These are phyloP conservation scores for Plenodomus biglobosus DNA, from an alignment of 2,329 filamentous ascomycete species.

Conservation along the genomic window DNA sequence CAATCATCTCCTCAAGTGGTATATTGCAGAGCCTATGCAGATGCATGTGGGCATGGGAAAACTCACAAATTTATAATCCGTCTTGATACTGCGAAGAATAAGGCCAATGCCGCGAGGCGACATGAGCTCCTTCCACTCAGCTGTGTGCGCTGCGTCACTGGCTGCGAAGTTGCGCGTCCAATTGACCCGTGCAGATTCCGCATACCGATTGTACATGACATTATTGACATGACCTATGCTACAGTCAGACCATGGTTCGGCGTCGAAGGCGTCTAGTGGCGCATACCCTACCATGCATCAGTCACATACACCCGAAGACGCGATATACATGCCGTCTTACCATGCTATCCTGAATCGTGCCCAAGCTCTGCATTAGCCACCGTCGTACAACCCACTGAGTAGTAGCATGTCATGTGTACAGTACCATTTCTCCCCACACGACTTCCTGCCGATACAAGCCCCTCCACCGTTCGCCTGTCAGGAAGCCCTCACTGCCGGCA, in stretches of 20 bases:
- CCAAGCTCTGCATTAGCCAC: constrained; percentile 30
- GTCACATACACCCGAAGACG: constrained; percentile 1
- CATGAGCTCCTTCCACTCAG: constrained; percentile 70
- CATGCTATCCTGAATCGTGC: constrained; percentile 53
- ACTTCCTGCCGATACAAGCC: constrained; percentile 68
- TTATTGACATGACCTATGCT: constrained; percentile 78
- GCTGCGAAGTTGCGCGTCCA: constrained; percentile 72
- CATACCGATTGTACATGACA: constrained; percentile 78
- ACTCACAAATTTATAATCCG: constrained; percentile 85
- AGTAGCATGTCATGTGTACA: constrained; percentile 28
- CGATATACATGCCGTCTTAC: constrained; percentile 44
- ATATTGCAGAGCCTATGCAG: background rate
- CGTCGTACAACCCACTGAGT: background rate
- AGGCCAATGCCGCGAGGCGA: constrained; percentile 67
- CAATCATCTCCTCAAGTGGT: too few species aligned
- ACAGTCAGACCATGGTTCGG: constrained; percentile 5
- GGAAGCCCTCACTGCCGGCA: constrained; percentile 73
- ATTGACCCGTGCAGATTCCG: constrained; percentile 77
- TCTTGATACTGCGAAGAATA: constrained; percentile 76
- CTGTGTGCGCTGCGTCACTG: constrained; percentile 61
- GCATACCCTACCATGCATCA: constrained; percentile 11
- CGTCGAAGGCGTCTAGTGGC: constrained; percentile 6
- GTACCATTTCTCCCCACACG: constrained; percentile 84
- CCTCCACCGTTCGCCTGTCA: constrained; percentile 63
- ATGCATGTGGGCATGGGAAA: too few species aligned